Conservation (phyloP, 208 protist genomes). For the Wallacemonas rigidus region DNA sequence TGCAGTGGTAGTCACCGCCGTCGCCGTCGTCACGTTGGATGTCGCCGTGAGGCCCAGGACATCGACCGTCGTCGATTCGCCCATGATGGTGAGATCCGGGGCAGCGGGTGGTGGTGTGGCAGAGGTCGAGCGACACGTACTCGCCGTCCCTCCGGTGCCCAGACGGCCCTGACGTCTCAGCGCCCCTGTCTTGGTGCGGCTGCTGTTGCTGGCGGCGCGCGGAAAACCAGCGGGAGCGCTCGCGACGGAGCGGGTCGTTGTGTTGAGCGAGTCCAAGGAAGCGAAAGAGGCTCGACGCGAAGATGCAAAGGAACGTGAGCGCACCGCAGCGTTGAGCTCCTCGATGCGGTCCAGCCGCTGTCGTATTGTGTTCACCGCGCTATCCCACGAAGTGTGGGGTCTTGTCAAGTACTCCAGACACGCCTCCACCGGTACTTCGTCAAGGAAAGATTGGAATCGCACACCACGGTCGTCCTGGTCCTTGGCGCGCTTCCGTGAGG, state of each 20-base stretch:
- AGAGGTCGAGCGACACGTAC: background rate
- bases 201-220: constrained; percentile 29
- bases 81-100: constrained; percentile 4
- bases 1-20: background rate
- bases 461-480: constrained; percentile 16
- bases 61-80: constrained; percentile 9
- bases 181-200: constrained; percentile 34
- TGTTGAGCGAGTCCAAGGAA: constrained; percentile 21
- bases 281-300: constrained; percentile 46
- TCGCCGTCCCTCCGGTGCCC: constrained; percentile 11
- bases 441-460: constrained; percentile 56
- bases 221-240: constrained; percentile 40
- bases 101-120: background rate
- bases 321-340: constrained; percentile 40
- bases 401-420: constrained; percentile 87
- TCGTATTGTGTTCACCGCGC: constrained; percentile 48
- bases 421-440: constrained; percentile 72
- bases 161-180: constrained; percentile 41
- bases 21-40: background rate
- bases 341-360: constrained; percentile 41
- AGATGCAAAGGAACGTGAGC: constrained; percentile 50
- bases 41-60: background rate
- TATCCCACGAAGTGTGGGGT: constrained; percentile 87
- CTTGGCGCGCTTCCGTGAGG: constrained; percentile 7
- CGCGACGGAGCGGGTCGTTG: constrained; percentile 33